These are phyloP conservation scores for Scedosporium apiospermum DNA, from an alignment of 2,329 filamentous ascomycete genomes.

Conservation along the genomic window DNA sequence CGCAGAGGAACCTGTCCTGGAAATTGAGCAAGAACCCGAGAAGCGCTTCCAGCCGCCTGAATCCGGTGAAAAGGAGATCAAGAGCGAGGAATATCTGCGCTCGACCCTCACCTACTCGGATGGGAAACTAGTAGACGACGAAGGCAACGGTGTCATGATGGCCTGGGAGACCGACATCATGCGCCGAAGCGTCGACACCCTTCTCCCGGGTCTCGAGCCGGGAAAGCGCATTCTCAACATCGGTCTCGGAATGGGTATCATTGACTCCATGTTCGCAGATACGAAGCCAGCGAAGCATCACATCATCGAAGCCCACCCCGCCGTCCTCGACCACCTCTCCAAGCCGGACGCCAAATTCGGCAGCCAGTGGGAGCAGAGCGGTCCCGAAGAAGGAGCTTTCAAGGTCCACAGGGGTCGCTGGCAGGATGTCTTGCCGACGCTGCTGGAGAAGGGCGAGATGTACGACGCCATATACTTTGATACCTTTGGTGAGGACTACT, in stretches of 20 bases:
- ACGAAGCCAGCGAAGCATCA: conserved; percentile 63
- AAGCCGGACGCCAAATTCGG: conserved; percentile 41
- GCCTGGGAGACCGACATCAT: conserved; percentile 84
- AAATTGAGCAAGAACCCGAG: not conserved
- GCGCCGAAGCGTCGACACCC: conserved; percentile 61
- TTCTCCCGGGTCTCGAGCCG: conserved; percentile 32
- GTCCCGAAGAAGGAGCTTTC: conserved; percentile 56
- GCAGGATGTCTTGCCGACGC: conserved; percentile 67
- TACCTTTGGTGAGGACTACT: conserved; percentile 92
- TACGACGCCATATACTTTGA: conserved; percentile 96
- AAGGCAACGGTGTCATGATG: conserved; percentile 88
- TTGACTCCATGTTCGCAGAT: conserved; percentile 66
- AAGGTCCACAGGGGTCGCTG: conserved; percentile 64
- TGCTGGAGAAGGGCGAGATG: conserved; percentile 58
- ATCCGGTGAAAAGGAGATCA: conserved; percentile 37
- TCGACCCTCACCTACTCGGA: conserved; percentile 56
- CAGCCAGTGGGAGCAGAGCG: conserved; percentile 41
- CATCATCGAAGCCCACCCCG: conserved; percentile 77
- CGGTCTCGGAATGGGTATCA: conserved; percentile 85
- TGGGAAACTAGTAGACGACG: conserved; percentile 61
- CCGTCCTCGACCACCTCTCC: conserved; percentile 58
- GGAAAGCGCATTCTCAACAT: conserved; percentile 73
- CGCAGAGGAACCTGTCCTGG: conserved; percentile 11
- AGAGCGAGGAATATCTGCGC: conserved; percentile 58
- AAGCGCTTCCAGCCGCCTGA: conserved; percentile 22